Percentiles rank a stretch among this genome's conserved stretches.
phyloP scores from a whole-genome alignment of 345 rosid genomes.

The Fremontodendron californicum region DNA sequence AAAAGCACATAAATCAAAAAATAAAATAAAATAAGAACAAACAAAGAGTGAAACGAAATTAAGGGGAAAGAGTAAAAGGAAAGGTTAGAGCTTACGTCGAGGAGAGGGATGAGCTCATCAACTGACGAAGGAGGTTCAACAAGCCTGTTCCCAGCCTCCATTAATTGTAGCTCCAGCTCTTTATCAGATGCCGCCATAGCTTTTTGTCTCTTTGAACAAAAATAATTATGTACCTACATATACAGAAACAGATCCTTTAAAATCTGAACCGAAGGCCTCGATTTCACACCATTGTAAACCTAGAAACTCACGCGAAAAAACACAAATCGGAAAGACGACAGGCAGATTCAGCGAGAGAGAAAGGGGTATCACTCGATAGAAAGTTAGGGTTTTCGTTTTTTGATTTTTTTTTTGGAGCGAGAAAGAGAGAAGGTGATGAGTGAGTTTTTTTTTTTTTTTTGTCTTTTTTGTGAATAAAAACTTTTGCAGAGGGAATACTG shows the following conservation, averaged over 20 bases:
- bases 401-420: constrained; percentile 8
- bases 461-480: background rate
- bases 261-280: constrained; percentile 13
- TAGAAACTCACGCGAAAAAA: constrained; percentile 4
- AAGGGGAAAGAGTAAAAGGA: background rate
- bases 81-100: constrained; percentile 55
- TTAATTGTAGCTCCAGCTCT: constrained; percentile 66
- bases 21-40: background rate
- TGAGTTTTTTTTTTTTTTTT: background rate
- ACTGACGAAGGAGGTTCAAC: constrained; percentile 57
- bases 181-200: constrained; percentile 56
- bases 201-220: background rate
- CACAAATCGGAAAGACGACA: constrained; percentile 14
- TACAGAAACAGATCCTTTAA: constrained; percentile 23
- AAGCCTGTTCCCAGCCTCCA: constrained; percentile 67
- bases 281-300: constrained; percentile 35
- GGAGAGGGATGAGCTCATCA: constrained; percentile 73
- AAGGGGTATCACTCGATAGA: background rate
- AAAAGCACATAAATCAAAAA: constrained; percentile 3
- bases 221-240: background rate
- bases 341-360: constrained; percentile 21
- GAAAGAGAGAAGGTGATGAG: background rate
- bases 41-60: background rate
- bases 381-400: constrained; percentile 2
- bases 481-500: constrained; percentile 5